Percentiles rank a stretch among this genome's conserved stretches.
These are phyloP conservation scores for Ustilago trichophora DNA, from an alignment of 1,284 basidiomycete species.

Conservation along the genomic window DNA sequence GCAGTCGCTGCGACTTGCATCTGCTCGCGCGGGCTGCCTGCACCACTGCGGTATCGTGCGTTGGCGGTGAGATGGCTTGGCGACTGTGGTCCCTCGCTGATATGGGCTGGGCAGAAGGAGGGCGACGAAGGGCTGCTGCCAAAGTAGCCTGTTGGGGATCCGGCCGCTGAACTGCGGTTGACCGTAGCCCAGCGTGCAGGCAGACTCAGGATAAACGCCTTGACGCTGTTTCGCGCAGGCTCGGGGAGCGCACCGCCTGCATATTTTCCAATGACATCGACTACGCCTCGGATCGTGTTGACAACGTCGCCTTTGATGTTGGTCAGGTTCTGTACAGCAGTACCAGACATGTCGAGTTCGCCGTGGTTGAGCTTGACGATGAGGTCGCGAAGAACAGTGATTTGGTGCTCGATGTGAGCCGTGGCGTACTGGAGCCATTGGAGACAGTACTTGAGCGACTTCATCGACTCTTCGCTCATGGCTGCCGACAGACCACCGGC, in stretches of 20 bases:
- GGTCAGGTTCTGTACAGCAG: slow-evolving; percentile 69
- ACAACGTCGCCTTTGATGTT: slow-evolving; percentile 83
- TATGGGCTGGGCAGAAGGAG: slow-evolving; percentile 55
- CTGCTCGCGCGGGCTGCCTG: slow-evolving; percentile 37
- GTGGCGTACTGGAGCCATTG: slow-evolving; percentile 90
- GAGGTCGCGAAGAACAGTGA: slow-evolving; percentile 75
- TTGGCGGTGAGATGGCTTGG: slow-evolving; percentile 35
- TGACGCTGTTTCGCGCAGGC: slow-evolving; percentile 78
- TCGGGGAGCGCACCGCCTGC: slow-evolving; percentile 85
- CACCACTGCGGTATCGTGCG: slow-evolving; percentile 20
- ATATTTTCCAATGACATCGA: slow-evolving; percentile 85
- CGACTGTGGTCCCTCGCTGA: slow-evolving; percentile 34
- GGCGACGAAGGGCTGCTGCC: slow-evolving; percentile 55
- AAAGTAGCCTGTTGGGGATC: slow-evolving; percentile 42
- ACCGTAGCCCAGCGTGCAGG: slow-evolving; percentile 79
- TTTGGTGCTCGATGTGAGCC: slow-evolving; percentile 84
- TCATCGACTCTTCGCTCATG: slow-evolving; percentile 88
- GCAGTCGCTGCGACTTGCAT: slow-evolving; percentile 54
- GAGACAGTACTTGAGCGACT: slow-evolving; percentile 82
- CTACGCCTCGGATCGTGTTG: slow-evolving; percentile 84
- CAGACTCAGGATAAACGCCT: slow-evolving; percentile 81
- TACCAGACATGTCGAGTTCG: slow-evolving; percentile 49
- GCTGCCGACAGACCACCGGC: slow-evolving; percentile 79
- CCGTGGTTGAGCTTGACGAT: slow-evolving; percentile 62
- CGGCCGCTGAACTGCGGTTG: slow-evolving; percentile 45